phyloP scores from a whole-genome alignment of 257 asterid genomes.

The Plantago elongata region DNA sequence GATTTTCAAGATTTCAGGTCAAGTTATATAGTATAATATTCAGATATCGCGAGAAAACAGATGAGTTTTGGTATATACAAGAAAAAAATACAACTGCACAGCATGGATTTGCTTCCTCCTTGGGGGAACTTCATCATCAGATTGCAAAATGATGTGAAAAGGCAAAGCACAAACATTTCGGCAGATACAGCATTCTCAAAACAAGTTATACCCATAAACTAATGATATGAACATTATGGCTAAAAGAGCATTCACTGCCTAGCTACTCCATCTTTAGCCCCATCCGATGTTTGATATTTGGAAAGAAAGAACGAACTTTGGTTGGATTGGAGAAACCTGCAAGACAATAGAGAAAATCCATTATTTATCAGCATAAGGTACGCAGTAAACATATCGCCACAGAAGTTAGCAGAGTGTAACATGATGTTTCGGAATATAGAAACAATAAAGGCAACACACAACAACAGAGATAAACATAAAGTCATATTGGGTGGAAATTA shows the following conservation, averaged over 20 bases:
- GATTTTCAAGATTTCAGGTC: too few species aligned
- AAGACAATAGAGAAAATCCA: neutral
- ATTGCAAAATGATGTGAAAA: constrained; percentile 1
- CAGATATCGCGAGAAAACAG: too few species aligned
- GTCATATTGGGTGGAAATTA: neutral
- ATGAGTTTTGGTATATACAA: too few species aligned
- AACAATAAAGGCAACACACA: neutral
- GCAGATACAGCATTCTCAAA: neutral
- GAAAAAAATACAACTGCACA: constrained; percentile 1
- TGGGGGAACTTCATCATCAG: neutral
- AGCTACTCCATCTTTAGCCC: constrained; percentile 24
- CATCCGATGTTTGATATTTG: constrained; percentile 27
- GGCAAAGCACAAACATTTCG: neutral
- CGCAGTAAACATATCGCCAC: neutral
- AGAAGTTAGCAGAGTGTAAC: neutral
- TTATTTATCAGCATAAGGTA: too few species aligned
- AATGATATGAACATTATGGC: neutral
- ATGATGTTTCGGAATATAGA: neutral
- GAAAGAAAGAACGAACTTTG: constrained; percentile 33
- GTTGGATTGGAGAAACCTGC: constrained; percentile 59
- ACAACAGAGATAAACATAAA: neutral
- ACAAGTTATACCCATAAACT: neutral
- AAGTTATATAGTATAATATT: too few species aligned
- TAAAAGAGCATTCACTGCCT: neutral
- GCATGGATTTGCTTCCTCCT: neutral